Base-by-base conservation (phyloP, 805 yeast species). In the Lachancea sp. region DNA sequence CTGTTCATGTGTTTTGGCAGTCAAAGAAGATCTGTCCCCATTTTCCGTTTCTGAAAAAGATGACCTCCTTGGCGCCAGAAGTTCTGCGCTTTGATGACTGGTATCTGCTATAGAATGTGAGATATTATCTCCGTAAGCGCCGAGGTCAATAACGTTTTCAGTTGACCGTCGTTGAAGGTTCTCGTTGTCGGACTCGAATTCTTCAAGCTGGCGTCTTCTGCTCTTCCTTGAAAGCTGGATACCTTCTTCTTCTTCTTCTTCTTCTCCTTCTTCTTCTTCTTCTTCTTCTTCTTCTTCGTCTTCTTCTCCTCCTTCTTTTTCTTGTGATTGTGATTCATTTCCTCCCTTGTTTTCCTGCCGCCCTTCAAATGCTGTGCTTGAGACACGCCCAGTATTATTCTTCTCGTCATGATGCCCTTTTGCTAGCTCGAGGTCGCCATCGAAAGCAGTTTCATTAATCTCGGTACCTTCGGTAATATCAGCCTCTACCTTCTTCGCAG, bases 91-190 rank as follows among this genome's bases (percentile, higher is more conserved):
- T 19, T 15, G 41, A 22, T 33, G 36, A 11, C 36, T 36, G 9
- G 25, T 40, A n/a, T 30, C 39, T 27, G 37, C 26, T 17, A 40
- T 34, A 16, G 30, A 33, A 12, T 33, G n/a, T 19, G 18, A 10
- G 17, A 41, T 33, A 36, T 38, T 60, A 35, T 52, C 47, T 3
- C 65, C 66, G 45, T 60, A 62, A 16, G 55, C 51, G 2, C 66
- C 66, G 9, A 62, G 36, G 42, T 59, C 49, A 16, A 62, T 62
- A 8, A 53, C 47, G 31, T 53, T 56, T 15, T 45, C 45, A 22
- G 42, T 33, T 2, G 19, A 11, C 25, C 25, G 32, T 13, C 13
- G 22, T 9, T 16, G 30, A 29, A 11, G 16, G 17, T 17, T 16
- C 15, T 34, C 44, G 26, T 27, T 36, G 18, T 42, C 45, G 4